Evolutionary conservation across 2,329 filamentous ascomycete species (phyloP).

Genomic region (Alternaria arborescens): DNA sequence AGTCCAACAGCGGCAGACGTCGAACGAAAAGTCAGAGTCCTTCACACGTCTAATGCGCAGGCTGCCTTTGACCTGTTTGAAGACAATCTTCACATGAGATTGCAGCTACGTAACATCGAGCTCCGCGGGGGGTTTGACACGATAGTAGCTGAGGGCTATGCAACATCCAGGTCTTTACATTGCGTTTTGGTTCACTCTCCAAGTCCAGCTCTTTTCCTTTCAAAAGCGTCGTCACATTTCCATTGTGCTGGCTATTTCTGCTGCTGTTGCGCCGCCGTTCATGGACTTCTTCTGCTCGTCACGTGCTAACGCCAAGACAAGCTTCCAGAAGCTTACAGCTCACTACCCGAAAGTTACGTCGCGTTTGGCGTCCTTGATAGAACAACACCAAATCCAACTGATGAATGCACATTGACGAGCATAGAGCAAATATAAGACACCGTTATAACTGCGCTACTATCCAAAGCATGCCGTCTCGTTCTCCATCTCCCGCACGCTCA

Average conservation of each 20-base stretch:
- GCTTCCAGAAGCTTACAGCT: constrained; percentile 12
- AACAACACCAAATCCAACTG: background rate
- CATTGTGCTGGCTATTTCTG: background rate
- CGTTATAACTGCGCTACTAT: background rate
- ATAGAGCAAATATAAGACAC: background rate
- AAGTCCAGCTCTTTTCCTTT: background rate
- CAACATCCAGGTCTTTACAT: background rate
- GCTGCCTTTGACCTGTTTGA: background rate
- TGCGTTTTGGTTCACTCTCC: background rate
- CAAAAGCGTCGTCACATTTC: background rate
- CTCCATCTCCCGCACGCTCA: constrained; percentile 35
- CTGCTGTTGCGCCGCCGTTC: constrained; percentile 7
- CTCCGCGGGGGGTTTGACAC: background rate
- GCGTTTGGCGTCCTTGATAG: constrained; percentile 16
- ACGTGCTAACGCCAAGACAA: constrained; percentile 23
- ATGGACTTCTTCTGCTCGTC: constrained; percentile 13
- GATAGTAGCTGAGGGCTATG: background rate
- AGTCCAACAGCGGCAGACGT: background rate
- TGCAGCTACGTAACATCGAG: background rate
- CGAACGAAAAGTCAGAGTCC: background rate
- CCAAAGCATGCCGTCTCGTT: constrained; percentile 34
- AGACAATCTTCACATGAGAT: background rate
- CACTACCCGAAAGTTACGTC: constrained; percentile 24
- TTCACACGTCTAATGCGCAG: background rate
- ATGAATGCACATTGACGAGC: background rate